Base-by-base conservation (phyloP, 305 asterid genomes). In the Ajuga reptans region DNA sequence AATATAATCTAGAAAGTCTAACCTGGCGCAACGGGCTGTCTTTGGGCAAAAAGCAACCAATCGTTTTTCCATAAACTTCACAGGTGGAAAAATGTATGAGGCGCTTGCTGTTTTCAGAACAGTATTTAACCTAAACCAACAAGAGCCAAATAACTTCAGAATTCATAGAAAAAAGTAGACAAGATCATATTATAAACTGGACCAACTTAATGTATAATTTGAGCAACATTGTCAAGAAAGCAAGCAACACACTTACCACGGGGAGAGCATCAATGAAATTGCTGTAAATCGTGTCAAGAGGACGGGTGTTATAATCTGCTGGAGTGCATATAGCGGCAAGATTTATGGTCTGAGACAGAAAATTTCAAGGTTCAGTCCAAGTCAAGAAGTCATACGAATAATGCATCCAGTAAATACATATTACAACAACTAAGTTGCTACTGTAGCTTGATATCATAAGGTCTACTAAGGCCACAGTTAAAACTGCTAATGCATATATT, bases 241-340 rank as follows among this genome's bases (percentile, higher is more conserved):
- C 45, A 39, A 53, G 6, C 39, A 31, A 50, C 24, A 74, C 11
- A 59, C 78, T 71, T 68, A 88, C 96, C 88, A 88, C 96, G 10
- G 96, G 96, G 60, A 88, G 88, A 57, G 96, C 96, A 73, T 89
- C 96, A 51, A 89, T 83, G 85, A 89, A 89, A 68, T 89, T 89
- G 86, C 93, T 89, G 84, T 89, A 86, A 62, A 89, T 89, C n/a
- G 96, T 89, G 77, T 89, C 96, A 55, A 89, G 91, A 10, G 96
- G 96, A 66, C 98, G 94, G 0, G 95, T 92, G 75, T 92, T 92
- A 73, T 92, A 92, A 79, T 92, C 96, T 4, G 96, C 96, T 71
- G 98, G 98, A 68, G 98, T 92, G 80, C 98, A 92, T 69, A 92
- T 89, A 72, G 98, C 96, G 12, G 98, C 98, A 74, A 92, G 98